Conservation (phyloP, 805 yeast species). For the Candida germanica region DNA sequence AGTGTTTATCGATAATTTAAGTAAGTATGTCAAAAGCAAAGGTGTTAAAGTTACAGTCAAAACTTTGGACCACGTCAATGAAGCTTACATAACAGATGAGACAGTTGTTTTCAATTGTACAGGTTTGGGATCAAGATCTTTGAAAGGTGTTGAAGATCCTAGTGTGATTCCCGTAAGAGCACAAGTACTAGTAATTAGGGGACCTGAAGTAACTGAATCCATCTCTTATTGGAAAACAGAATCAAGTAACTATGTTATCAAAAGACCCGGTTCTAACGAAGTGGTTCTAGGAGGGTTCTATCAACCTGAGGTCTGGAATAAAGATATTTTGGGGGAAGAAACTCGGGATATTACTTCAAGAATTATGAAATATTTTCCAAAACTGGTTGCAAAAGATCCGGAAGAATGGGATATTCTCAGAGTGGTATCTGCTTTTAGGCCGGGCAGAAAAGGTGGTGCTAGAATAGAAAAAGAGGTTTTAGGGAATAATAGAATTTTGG, state of each 20-base stretch:
- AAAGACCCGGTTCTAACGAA: constrained; percentile 19
- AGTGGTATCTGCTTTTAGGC: constrained; percentile 70
- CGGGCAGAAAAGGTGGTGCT: constrained; percentile 68
- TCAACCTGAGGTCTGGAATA: constrained; percentile 58
- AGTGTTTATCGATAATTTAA: constrained; percentile 11
- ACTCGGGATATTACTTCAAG: constrained; percentile 58
- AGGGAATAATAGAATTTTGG: constrained; percentile 19
- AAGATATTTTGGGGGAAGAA: constrained; percentile 52
- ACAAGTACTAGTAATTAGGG: constrained; percentile 25
- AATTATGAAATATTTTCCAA: constrained; percentile 47
- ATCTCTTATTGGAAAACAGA: constrained; percentile 17
- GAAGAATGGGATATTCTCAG: constrained; percentile 48
- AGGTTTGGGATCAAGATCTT: constrained; percentile 21
- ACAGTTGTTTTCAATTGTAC: constrained; percentile 24
- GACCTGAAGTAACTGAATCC: constrained; percentile 22
- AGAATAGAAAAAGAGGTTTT: constrained; percentile 54
- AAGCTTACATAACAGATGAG: constrained; percentile 13
- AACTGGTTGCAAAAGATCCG: no score
- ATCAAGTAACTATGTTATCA: constrained; percentile 21
- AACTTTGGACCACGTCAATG: constrained; percentile 14
- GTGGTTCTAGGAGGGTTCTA: constrained; percentile 65
- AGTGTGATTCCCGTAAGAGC: constrained; percentile 21
- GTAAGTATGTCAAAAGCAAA: constrained; percentile 8
- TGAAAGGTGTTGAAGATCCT: constrained; percentile 20
- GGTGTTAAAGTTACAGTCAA: constrained; percentile 14